Percentiles rank a stretch among this genome's conserved stretches.
Evolutionary conservation across 2,329 filamentous ascomycete species (phyloP).

Genomic region (Balansia obtecta): DNA sequence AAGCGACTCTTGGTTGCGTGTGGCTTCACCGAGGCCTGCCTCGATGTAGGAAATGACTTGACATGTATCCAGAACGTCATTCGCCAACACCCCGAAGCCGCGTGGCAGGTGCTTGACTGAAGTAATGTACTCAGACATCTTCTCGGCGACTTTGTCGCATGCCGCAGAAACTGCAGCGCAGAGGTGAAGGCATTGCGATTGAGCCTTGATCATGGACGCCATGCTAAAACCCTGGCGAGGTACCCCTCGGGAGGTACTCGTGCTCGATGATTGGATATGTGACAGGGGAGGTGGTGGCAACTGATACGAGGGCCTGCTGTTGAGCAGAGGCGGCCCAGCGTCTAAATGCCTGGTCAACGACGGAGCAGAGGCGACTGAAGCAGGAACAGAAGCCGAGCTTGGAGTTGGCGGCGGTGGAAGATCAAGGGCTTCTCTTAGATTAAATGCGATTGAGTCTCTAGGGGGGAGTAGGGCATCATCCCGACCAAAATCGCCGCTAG

Average conservation of each 20-base stretch:
- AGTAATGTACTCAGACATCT: slow-evolving; percentile 51
- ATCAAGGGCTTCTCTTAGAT: slow-evolving; percentile 8
- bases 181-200: slow-evolving; percentile 25
- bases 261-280: not conserved
- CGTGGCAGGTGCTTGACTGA: slow-evolving; percentile 40
- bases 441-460: slow-evolving; percentile 5
- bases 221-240: slow-evolving; percentile 7
- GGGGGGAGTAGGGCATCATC: slow-evolving; percentile 1
- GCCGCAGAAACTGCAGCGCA: slow-evolving; percentile 46
- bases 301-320: not conserved
- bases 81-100: slow-evolving; percentile 46
- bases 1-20: slow-evolving; percentile 37
- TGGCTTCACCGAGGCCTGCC: slow-evolving; percentile 45
- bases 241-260: not conserved
- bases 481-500: not conserved
- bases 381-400: slow-evolving; percentile 5
- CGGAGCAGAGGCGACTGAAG: slow-evolving; percentile 3
- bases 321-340: not conserved
- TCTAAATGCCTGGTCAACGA: slow-evolving; percentile 3
- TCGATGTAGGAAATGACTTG: slow-evolving; percentile 57
- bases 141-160: slow-evolving; percentile 51
- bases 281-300: not conserved
- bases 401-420: slow-evolving; percentile 3
- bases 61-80: slow-evolving; percentile 55
- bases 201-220: slow-evolving; percentile 14